Evolutionary conservation across 164 flowering plant genomes (phyloP).

Genomic region (Amborella trichopoda): DNA sequence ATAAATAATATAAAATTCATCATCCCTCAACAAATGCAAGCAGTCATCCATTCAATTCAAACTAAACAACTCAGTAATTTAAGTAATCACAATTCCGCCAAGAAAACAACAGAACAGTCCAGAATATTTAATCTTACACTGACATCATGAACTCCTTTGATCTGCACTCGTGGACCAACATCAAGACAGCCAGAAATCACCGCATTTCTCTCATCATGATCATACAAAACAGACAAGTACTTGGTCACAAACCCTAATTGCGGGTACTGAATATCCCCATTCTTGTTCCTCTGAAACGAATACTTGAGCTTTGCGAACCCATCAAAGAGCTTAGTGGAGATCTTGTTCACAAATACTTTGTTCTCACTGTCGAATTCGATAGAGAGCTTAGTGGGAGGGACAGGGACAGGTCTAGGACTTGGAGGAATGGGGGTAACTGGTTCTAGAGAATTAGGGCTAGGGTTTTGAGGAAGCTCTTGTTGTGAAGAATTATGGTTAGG

Average conservation of each 20-base stretch:
- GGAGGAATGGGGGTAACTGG: conserved; percentile 7
- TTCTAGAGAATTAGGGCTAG: not conserved
- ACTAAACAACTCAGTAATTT: too few relatives aligned
- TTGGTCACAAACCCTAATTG: conserved; percentile 41
- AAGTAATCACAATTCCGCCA: too few relatives aligned
- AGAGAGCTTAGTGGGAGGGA: conserved; percentile 54
- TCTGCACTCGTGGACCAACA: conserved; percentile 32
- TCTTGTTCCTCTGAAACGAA: conserved; percentile 41
- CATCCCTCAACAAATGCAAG: too few relatives aligned
- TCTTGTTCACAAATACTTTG: conserved; percentile 52
- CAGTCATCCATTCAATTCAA: too few relatives aligned
- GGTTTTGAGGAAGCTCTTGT: not conserved
- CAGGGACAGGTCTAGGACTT: conserved; percentile 17
- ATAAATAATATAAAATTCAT: too few relatives aligned
- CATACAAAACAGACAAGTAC: conserved; percentile 50
- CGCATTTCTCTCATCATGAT: conserved; percentile 53
- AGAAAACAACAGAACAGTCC: too few relatives aligned
- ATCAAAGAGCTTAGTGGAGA: conserved; percentile 77
- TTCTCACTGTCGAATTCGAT: conserved; percentile 84
- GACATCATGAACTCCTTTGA: conserved; percentile 51
- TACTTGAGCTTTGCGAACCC: conserved; percentile 71
- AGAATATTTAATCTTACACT: too few relatives aligned
- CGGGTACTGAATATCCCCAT: conserved; percentile 48
- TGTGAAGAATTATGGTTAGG: not conserved
- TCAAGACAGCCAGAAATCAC: conserved; percentile 35